These are phyloP conservation scores for Aspergillus baeticus DNA, from an alignment of 495 filamentous ascomycete species.

Conservation along the genomic window DNA sequence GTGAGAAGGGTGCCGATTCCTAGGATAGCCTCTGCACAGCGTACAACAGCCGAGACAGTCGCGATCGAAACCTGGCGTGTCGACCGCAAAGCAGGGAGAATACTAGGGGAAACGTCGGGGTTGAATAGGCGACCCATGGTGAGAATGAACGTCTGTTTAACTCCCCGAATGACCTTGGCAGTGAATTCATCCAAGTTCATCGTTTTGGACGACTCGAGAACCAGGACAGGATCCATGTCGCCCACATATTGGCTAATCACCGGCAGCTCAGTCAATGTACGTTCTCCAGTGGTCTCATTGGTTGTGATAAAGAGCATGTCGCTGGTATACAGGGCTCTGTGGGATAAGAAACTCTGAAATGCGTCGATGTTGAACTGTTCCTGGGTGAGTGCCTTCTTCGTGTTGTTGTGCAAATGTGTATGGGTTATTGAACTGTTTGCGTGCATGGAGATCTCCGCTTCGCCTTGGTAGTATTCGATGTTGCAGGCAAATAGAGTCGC, in stretches of 20 bases:
- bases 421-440: conserved; percentile 41
- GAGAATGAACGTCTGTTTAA: conserved; percentile 36
- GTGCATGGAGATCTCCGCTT: conserved; percentile 37
- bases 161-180: conserved; percentile 29
- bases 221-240: conserved; percentile 33
- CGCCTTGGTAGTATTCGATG: conserved; percentile 31
- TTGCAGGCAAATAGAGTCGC: conserved; percentile 38
- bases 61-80: conserved; percentile 34
- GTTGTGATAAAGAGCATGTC: conserved; percentile 37
- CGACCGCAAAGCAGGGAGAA: conserved; percentile 22
- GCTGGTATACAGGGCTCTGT: conserved; percentile 40
- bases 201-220: conserved; percentile 32
- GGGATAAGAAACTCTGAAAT: conserved; percentile 34
- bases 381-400: conserved; percentile 19
- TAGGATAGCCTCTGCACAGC: conserved; percentile 35
- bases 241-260: conserved; percentile 38
- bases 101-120: conserved; percentile 25
- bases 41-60: conserved; percentile 31
- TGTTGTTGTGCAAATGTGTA: conserved; percentile 21
- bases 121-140: conserved; percentile 40
- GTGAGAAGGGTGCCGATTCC: conserved; percentile 23
- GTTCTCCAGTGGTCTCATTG: conserved; percentile 30
- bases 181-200: conserved; percentile 35
- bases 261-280: conserved; percentile 34
- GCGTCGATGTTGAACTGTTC: conserved; percentile 35